These are phyloP conservation scores for Ganoderma meredithae DNA, from an alignment of 1,284 basidiomycete species.

Conservation along the genomic window DNA sequence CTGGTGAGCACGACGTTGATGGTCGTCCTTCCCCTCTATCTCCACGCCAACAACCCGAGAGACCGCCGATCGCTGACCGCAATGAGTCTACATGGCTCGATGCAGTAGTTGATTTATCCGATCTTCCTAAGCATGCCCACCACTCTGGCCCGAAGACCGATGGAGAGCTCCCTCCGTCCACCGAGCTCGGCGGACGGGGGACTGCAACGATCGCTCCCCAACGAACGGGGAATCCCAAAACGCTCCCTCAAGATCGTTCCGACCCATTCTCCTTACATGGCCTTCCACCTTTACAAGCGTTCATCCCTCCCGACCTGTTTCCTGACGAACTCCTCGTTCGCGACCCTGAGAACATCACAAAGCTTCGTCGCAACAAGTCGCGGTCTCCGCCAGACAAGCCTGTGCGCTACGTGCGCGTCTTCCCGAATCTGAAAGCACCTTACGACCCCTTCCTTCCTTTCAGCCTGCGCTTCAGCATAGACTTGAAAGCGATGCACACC, in stretches of 20 bases:
- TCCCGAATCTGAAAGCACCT: conserved; percentile 20
- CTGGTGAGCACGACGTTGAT: conserved; percentile 1
- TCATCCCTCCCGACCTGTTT: conserved; percentile 38
- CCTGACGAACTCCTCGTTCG: conserved; percentile 43
- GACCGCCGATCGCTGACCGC: neutral
- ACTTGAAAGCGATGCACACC: neutral
- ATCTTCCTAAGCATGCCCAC: neutral
- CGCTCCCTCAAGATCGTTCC: neutral
- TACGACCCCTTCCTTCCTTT: neutral
- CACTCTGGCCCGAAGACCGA: neutral
- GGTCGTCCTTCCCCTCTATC: neutral
- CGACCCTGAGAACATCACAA: conserved; percentile 29
- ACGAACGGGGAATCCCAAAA: neutral
- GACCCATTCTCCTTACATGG: conserved; percentile 16
- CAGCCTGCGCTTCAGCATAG: neutral
- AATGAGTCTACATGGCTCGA: neutral
- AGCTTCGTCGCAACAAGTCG: neutral
- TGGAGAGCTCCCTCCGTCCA: neutral
- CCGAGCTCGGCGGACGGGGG: neutral
- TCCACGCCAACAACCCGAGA: neutral
- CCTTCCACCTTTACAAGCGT: conserved; percentile 37
- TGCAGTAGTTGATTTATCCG: conserved; percentile 4
- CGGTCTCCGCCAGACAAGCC: neutral
- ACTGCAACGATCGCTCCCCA: neutral
- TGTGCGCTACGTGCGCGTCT: conserved; percentile 34